phyloP scores from a whole-genome alignment of 306 rosid species.

The Malus fusca region DNA sequence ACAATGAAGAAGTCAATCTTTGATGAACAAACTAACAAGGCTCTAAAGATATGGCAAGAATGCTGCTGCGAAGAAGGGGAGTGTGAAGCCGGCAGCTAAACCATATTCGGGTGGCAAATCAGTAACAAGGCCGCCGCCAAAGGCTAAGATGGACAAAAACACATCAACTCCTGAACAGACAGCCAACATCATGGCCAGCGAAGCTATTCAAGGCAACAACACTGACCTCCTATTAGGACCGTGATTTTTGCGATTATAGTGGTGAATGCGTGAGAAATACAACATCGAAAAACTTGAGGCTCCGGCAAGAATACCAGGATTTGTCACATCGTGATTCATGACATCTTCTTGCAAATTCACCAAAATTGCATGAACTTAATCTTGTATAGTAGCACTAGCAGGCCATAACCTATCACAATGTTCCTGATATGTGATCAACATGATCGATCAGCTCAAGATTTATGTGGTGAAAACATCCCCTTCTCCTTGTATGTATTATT shows the following conservation, averaged over 20 bases:
- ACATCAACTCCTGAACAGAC: not conserved
- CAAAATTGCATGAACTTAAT: not conserved
- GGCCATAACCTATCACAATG: not conserved
- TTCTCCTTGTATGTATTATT: not conserved
- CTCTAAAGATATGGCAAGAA: constrained; percentile 73
- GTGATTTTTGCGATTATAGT: not conserved
- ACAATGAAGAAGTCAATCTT: constrained; percentile 93
- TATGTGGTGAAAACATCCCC: not conserved
- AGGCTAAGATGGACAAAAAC: not conserved
- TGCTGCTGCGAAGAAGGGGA: constrained; percentile 48
- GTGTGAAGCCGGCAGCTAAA: constrained; percentile 21
- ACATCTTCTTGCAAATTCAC: not conserved
- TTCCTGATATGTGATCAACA: not conserved
- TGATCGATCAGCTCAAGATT: not conserved
- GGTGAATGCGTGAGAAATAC: not conserved
- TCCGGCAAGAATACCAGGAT: too few species aligned
- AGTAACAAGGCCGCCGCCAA: constrained; percentile 21
- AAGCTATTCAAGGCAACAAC: constrained; percentile 5
- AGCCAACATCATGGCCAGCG: constrained; percentile 16
- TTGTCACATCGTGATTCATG: not conserved
- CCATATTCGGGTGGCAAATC: constrained; percentile 28
- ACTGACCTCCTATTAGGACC: not conserved
- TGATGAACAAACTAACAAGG: constrained; percentile 87
- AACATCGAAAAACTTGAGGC: not conserved
- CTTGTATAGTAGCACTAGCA: not conserved